Conservation (phyloP, 2,329 filamentous ascomycete species). For the Botrytis aclada region DNA sequence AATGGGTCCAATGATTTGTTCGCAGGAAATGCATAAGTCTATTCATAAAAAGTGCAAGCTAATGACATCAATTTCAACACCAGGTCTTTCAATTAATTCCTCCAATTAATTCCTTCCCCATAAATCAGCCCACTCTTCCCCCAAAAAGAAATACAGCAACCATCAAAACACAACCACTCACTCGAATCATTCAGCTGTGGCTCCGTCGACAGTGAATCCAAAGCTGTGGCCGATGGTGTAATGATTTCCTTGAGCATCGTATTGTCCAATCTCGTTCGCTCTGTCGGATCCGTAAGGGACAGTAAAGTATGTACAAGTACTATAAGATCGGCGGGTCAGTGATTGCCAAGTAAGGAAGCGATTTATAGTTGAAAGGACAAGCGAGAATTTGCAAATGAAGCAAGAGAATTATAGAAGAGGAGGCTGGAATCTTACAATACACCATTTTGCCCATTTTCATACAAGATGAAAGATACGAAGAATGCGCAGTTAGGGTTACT, state of each 20-base stretch:
- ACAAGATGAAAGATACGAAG: slow-evolving; percentile 42
- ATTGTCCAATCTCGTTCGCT: slow-evolving; percentile 28
- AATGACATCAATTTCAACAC: neutral
- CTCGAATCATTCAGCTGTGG: neutral
- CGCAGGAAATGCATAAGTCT: neutral
- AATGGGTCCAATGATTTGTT: neutral
- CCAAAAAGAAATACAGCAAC: neutral
- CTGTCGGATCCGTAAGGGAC: slow-evolving; percentile 31
- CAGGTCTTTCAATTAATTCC: neutral
- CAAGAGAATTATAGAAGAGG: neutral
- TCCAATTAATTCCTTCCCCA: neutral
- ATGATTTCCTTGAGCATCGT: slow-evolving; percentile 22
- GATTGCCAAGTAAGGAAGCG: neutral
- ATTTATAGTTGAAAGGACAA: neutral
- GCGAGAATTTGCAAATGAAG: neutral
- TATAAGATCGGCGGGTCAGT: neutral
- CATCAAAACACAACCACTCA: neutral
- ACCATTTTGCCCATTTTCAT: slow-evolving; percentile 39
- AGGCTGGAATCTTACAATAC: slow-evolving; percentile 30
- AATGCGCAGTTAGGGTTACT: slow-evolving; percentile 33
- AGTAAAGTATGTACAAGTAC: slow-evolving; percentile 42
- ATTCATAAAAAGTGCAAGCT: neutral
- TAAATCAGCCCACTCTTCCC: neutral
- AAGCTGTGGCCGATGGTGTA: slow-evolving; percentile 29
- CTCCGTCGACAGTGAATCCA: slow-evolving; percentile 19